Conservation (phyloP, 257 asterid species). For the Nicotiana benthamiana region DNA sequence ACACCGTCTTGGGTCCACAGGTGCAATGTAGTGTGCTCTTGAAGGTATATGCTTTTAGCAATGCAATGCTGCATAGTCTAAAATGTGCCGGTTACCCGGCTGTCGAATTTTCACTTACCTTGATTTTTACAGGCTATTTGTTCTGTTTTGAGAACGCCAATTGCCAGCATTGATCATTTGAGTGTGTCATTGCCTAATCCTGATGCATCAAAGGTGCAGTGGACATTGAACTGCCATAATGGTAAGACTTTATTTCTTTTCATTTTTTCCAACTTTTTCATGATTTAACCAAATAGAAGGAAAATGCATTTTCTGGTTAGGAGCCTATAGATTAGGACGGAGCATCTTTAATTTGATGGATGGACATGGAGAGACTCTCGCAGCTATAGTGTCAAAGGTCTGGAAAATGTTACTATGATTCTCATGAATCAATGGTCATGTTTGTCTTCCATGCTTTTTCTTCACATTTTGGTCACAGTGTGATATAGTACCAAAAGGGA, state of each 20-base stretch:
- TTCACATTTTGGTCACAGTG: background rate
- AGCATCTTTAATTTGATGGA: background rate
- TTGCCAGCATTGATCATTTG: slow-evolving; percentile 66
- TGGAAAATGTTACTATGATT: background rate
- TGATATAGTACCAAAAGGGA: background rate
- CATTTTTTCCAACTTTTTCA: background rate
- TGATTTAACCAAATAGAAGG: background rate
- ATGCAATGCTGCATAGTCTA: background rate
- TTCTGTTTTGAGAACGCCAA: slow-evolving; percentile 82
- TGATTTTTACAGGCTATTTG: slow-evolving; percentile 57
- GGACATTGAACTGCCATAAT: slow-evolving; percentile 75
- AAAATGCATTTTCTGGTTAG: background rate
- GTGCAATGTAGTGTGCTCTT: slow-evolving; percentile 74
- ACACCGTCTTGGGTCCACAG: slow-evolving; percentile 41
- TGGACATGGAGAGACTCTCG: background rate
- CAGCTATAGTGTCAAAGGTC: background rate
- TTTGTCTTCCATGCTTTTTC: background rate
- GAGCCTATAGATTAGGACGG: background rate
- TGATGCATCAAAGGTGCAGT: slow-evolving; percentile 81
- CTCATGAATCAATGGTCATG: background rate
- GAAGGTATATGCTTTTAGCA: slow-evolving; percentile 39
- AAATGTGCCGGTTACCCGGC: background rate
- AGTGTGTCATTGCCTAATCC: slow-evolving; percentile 50
- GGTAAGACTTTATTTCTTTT: slow-evolving; percentile 32
- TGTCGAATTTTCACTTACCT: background rate